Percentiles rank a stretch among this genome's conserved stretches.
Evolutionary conservation across 257 asterid species (phyloP).

Genomic region (Coffea canephora): DNA sequence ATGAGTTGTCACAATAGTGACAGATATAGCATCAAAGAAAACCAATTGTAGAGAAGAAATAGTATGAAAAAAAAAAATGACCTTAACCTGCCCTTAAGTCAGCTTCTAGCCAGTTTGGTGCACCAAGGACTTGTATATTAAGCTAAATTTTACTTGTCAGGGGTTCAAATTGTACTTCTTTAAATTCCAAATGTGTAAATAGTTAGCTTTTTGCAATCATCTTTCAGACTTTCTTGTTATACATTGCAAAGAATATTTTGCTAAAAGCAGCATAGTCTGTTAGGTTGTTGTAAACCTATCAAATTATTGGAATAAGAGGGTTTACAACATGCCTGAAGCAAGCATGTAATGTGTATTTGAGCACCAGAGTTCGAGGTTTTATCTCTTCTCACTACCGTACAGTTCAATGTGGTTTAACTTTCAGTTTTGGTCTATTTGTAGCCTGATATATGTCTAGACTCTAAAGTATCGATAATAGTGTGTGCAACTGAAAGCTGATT

Average conservation of each 20-base stretch:
- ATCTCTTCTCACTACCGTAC: too few species aligned
- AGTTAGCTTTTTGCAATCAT: neutral
- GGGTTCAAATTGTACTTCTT: neutral
- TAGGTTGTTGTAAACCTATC: neutral
- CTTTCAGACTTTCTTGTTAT: neutral
- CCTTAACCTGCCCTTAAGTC: neutral
- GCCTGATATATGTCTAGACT: slow-evolving; percentile 2
- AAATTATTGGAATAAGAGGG: neutral
- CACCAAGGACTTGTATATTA: neutral
- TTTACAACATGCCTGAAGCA: neutral
- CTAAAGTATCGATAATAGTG: neutral
- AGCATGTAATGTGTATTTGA: neutral
- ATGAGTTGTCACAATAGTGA: neutral
- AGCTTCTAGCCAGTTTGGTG: neutral
- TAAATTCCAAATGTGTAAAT: neutral
- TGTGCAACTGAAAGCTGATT: neutral
- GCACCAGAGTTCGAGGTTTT: neutral
- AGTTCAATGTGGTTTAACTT: neutral
- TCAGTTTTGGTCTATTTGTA: neutral
- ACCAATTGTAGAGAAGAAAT: neutral
- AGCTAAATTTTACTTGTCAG: neutral
- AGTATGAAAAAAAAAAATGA: neutral
- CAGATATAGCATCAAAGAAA: neutral
- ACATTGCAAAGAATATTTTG: neutral
- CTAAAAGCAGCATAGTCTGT: neutral